Evolutionary conservation across 306 rosid genomes (phyloP), one percentile per base, ranked within the genome.

Genomic region (Cucurbita ficifolia): DNA sequence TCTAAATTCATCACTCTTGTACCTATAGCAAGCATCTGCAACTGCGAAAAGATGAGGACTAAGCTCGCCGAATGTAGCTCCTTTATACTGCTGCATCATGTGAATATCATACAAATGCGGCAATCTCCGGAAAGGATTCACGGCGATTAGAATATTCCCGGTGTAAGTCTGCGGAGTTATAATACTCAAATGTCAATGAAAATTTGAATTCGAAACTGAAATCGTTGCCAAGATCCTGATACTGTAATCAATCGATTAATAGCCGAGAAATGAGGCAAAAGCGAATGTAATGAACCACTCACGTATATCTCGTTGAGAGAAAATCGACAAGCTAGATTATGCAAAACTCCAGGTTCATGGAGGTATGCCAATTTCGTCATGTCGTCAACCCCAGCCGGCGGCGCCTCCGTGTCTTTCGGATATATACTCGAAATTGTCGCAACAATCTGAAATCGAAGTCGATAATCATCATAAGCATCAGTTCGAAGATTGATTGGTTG

Each of bases 11-110:
- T 74, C 43, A 57, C 5, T 72, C 49, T 13, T 38, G 40, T 55
- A 75, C 96, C 96, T 90, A 77, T 88, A 90, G 74, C 92, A 88
- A 19, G 96, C 80, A 78, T 90, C 96, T 33, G 96, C 96, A 73
- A 90, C 90, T 17, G 96, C 96, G 59, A 90, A 90, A 84, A 90
- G 95, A 53, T 90, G 96, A n/a, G 96, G 96, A 73, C 92, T 90
- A 7, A 90, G 87, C 89, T 90, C 96, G 76, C 96, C 96, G 70
- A 90, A 88, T 52, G 92, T 80, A 39, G 96, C 95, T 76, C 95
- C 96, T 79, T 88, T 90, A 73, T 90, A 90, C 80, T 90, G 96
- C 82, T 85, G 82, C 96, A 90, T 90, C 96, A 90, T 90, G 81
- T 88, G 95, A 53, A 79, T 73, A 48, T 88, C 96, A 76, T 90